Base-by-base conservation (phyloP, 139 green algal species). In the Volvox africanus region DNA sequence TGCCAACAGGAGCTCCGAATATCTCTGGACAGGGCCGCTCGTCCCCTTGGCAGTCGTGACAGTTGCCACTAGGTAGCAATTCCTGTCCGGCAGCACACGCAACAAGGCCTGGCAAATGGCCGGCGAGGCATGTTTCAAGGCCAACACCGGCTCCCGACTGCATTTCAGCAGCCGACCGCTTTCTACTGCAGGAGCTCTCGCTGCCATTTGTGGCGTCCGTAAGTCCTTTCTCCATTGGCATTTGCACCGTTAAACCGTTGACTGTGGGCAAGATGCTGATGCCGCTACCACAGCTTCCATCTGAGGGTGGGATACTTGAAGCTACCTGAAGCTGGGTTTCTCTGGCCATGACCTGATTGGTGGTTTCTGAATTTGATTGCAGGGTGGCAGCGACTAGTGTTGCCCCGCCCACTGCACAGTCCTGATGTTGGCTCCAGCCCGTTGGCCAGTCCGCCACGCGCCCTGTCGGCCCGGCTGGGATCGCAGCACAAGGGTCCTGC, bases 141-240 rank as follows among this genome's bases (percentile, higher is more conserved):
- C 32, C 30, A 24, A 17, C 76, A 32, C 33, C 50, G 71, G 14
- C 71, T 30, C 32, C 71, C 71, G 20, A 79, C 71, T 33, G 71
- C 71, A 79, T 79, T 1, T 79, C 71, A 82, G 76, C 76, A 82
- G 76, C 76, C 33, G 76, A 55, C 16, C 33, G 33, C 24, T 82
- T 61, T 61, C 76, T 82, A 20, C 76, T 79, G 26, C 30, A 61
- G 76, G 33, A 20, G 28, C 17, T 13, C 13, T 61, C 76, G 76
- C 76, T 13, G 3, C 3, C 30, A 9, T 13, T 20, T 30, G 24
- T 61, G 76, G 2, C 30, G 32, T 82, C 76, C 32, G 76, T 2
- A n/a, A 35, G 20, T 79, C 32, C 71, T 79, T 79, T 9, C 18
- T 79, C 71, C 14, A 30, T 79, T 33, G 71, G 28, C 32, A 30